Evolutionary conservation across 805 yeast genomes (phyloP), one percentile per base, ranked within the genome.

Genomic region (Suhomyces xylopsoci): DNA sequence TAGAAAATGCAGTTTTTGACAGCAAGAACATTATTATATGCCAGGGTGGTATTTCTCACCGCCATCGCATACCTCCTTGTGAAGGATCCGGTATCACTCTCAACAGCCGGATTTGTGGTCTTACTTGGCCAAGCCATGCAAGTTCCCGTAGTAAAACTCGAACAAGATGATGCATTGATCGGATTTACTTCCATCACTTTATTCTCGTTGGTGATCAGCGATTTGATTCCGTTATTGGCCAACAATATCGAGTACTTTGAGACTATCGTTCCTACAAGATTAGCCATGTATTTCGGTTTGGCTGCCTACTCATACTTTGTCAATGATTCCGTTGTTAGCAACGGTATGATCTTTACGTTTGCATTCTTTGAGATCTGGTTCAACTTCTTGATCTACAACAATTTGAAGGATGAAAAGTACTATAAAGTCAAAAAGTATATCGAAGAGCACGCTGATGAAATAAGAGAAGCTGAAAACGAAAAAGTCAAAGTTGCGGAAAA

Each of bases 301-400:
- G 83, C 81, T 7, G 75, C 75, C 3, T 76, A 75, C 56, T 67
- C 84, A 24, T 83, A 82, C 60, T 50, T 78, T 42, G 76, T 77
- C 51, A 68, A 69, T n/a, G 65, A 70, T 44, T 73, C 77, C 19
- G 64, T 69, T 22, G 53, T 86, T n/a, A 82, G 86, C 62, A 86
- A 86, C 67, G 84, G 82, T 61, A 69, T 82, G 45, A 80, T 85
- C 3, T 85, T 87, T 56, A 70, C 79, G 5, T 85, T 79, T 62
- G 66, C 82, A 28, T 85, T 87, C 55, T 61, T 81, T 56, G 94
- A 87, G 65, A 77, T 86, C 30, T 87, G 92, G 90, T 73, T 83
- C 61, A 82, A 84, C 60, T 82, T 85, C 53, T 69, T 87, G 57
- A 76, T 85, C 32, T 86, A 77, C 65, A 81, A 78, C 62, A 77